Base-by-base conservation (phyloP, 495 filamentous ascomycete genomes). In the Xylaria grammica region DNA sequence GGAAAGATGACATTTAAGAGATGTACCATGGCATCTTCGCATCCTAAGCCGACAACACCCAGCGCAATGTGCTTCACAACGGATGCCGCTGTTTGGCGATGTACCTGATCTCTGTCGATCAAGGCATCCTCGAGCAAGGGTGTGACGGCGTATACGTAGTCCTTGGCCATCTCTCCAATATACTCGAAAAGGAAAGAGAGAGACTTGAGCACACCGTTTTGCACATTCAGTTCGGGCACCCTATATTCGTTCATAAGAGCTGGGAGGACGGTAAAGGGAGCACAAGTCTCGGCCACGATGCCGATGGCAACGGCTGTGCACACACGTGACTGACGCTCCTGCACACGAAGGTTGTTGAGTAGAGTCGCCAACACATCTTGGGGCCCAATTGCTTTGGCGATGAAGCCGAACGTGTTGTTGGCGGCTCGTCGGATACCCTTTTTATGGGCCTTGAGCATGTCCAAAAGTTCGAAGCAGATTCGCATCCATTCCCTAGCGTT, bases 361-460 rank as follows among this genome's bases (percentile, higher is more conserved):
- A 99, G 82, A 1, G 95, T 97, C 15, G 95, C 93, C 19, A 99
- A 83, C 19, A 99, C 96, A 80, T 99, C 96, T 72, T 97, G 94
- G 19, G 96, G 96, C 68, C 96, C 96, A 72, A 99, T 98, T 54
- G 96, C 96, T 79, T 98, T 99, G 71, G 96, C 96, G 70, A 99
- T 99, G 86, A 97, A 99, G 74, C 96, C 96, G 69, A 99, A 99
- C 1, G 96, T 99, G 82, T 99, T 99, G 86, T 99, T 99, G 62
- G 96, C 96, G 13, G 96, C 96, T 77, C 96, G 89, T 63, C 96
- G 91, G 70, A 99, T 99, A 60, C 96, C 94, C 84, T 97, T 97
- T 79, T 99, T 99, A 79, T 99, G 95, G 1, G 96, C 96, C 79
- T 99, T 99, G 65, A 99, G 86, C 95, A 99, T 98, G 79, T 99